Base-by-base conservation (phyloP, 176 grass and related monocot genomes). In the Carex littledalei region DNA sequence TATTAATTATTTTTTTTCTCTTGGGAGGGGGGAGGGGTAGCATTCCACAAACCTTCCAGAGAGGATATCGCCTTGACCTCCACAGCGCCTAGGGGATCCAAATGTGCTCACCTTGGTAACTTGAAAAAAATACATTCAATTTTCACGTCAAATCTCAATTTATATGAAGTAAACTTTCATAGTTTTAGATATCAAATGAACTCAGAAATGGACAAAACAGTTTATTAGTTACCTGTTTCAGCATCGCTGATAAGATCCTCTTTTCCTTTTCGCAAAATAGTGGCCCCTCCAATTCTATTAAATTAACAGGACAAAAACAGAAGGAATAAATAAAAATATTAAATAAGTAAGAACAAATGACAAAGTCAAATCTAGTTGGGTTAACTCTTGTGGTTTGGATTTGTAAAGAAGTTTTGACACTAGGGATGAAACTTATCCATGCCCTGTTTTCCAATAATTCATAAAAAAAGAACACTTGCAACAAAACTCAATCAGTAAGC, bases 41-140 rank as follows among this genome's bases (percentile, higher is more conserved):
- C 3, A 68, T 22, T 74, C n/a, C 45, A 75, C 66, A 88, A 68
- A 98, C 95, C 95, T 98, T 91, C 95, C 95, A 84, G 91, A 92
- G 68, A 98, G 93, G 74, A 98, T 95, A 63, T 98, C 95, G 16
- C 95, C 95, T 91, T 98, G 95, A 87, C 95, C 95, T 63, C 95
- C 95, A 85, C 95, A 98, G 78, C 93, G 90, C 66, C 96, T 92
- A 77, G 93, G 93, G 50, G 96, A 98, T 71, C 96, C 96, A 85
- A 89, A 90, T 58, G 80, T 93, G 89, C 96, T 92, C 52, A 98
- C 96, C 81, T 89, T 90, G 10, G 87, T 88, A 35, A 98, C 96
- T 98, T 68, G 16, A 93, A 18, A 66, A 63, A 72, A 64, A 0
- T 63, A 75, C 6, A 78, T 55, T 56, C 24, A 78, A 32, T 56